Percentiles rank a stretch among this genome's conserved stretches.
Evolutionary conservation across 192 early-diverging fungal genomes (phyloP).

Genomic region (Pilobolus umbonatus): DNA sequence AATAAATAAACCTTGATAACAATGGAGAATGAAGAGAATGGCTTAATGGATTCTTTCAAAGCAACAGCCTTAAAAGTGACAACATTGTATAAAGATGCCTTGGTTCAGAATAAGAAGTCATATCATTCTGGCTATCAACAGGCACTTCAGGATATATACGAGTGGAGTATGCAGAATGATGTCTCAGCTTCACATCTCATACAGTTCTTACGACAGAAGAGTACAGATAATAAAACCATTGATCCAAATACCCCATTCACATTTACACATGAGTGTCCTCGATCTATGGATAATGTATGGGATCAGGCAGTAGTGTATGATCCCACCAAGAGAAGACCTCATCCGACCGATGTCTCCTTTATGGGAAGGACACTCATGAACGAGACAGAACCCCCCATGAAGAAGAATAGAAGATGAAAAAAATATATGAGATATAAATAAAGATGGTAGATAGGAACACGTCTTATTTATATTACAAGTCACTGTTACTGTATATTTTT

Average conservation of each 20-base stretch:
- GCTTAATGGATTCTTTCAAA: conserved; percentile 47
- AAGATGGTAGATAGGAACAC: too few species aligned
- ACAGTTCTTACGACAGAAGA: conserved; percentile 30
- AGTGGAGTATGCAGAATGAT: conserved; percentile 42
- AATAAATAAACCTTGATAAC: too few species aligned
- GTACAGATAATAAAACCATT: conserved; percentile 20
- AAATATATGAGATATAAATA: too few species aligned
- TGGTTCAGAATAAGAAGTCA: conserved; percentile 44
- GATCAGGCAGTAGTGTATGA: conserved; percentile 3
- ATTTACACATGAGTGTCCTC: conserved; percentile 21
- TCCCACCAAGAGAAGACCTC: conserved; percentile 12
- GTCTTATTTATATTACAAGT: too few species aligned
- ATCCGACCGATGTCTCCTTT: conserved; percentile 26
- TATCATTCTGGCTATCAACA: conserved; percentile 49
- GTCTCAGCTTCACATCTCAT: conserved; percentile 35
- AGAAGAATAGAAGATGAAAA: conserved; percentile 27
- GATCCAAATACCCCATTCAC: conserved; percentile 35
- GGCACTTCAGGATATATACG: conserved; percentile 45
- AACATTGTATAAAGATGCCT: conserved; percentile 49
- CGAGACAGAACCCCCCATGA: conserved; percentile 29
- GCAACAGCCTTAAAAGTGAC: conserved; percentile 48
- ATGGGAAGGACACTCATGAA: conserved; percentile 31
- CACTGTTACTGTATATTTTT: too few species aligned
- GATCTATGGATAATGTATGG: neutral
- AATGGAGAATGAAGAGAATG: too few species aligned